Base-by-base conservation (phyloP, 768 basidiomycete species). In the Russula virescens region DNA sequence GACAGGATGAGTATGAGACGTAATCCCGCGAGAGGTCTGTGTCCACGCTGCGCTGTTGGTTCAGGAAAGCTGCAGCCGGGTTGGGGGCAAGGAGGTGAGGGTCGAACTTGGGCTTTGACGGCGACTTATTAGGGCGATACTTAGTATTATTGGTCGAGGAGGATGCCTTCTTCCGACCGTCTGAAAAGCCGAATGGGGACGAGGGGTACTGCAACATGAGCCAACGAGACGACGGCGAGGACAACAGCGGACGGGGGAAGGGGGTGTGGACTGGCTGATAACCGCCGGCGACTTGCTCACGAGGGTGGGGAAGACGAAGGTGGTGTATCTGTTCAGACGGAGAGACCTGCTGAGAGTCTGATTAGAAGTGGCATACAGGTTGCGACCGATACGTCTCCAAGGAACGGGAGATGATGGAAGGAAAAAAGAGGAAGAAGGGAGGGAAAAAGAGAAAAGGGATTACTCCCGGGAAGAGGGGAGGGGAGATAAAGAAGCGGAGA, bases 271-370 rank as follows among this genome's bases (percentile, higher is more conserved):
- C 72, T 55, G 63, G 58, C 10, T 48, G 66, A 68, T 69, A 74
- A 69, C 72, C 73, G 71, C 72, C 61, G 42, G 54, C 55, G 62
- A 62, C 69, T 72, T 65, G 70, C 66, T 62, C 62, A 54, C 38
- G 38, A 54, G 31, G 25, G 31, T 51, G 69, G 68, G 75, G 58
- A 55, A 64, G 58, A 38, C 63, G 65, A 42, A 7, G 66, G 69
- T 55, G 69, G 67, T 54, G 60, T 62, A 71, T 72, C 71, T 64
- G 75, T 76, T 79, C 82, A 82, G 82, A 82, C 82, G 40, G 76
- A 80, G 76, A 80, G 83, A 80, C 82, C 81, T 73, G 79, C 80
- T 80, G 75, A 69, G 72, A 77, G 78, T 79, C 80, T 81, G 81
- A 77, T 58, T 67, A 48, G 54, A 66, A 58, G n/a, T 62, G 64